Evolutionary conservation across 768 basidiomycete species (phyloP).

Genomic region (Boletus sensibilis): DNA sequence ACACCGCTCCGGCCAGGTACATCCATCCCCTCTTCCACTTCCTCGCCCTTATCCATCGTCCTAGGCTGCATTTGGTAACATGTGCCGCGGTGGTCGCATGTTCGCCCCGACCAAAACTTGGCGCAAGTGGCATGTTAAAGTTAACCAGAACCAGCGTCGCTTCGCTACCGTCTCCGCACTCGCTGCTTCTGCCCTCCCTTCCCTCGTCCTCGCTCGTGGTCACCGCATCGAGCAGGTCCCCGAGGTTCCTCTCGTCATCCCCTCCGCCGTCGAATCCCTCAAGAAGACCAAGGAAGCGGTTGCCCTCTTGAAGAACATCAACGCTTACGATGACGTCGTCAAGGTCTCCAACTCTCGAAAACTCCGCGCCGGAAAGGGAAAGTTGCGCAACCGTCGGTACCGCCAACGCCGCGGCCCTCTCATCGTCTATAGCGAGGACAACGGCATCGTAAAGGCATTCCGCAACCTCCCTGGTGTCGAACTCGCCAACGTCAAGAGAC

Average conservation of each 20-base stretch:
- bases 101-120: constrained; percentile 99
- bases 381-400: constrained; percentile 94
- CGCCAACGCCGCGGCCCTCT: constrained; percentile 97
- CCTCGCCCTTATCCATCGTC: constrained; percentile 1
- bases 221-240: constrained; percentile 97
- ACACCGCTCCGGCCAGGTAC: constrained; percentile 93
- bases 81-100: constrained; percentile 99
- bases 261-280: constrained; percentile 77
- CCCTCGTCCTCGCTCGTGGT: constrained; percentile 97
- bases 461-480: constrained; percentile 99
- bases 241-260: constrained; percentile 93
- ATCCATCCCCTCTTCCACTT: neutral
- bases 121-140: constrained; percentile 99
- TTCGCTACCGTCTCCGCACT: constrained; percentile 97
- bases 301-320: constrained; percentile 83
- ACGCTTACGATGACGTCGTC: constrained; percentile 89
- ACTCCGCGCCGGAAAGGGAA: constrained; percentile 95
- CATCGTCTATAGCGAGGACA: constrained; percentile 95
- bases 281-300: constrained; percentile 98
- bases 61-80: constrained; percentile 99
- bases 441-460: constrained; percentile 97
- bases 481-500: constrained; percentile 86
- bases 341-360: constrained; percentile 98
- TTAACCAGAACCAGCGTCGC: constrained; percentile 98
- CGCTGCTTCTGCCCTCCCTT: constrained; percentile 92